Evolutionary conservation across 305 asterid genomes (phyloP), one percentile per base, ranked within the genome.

Genomic region (Fraxinus albicans): DNA sequence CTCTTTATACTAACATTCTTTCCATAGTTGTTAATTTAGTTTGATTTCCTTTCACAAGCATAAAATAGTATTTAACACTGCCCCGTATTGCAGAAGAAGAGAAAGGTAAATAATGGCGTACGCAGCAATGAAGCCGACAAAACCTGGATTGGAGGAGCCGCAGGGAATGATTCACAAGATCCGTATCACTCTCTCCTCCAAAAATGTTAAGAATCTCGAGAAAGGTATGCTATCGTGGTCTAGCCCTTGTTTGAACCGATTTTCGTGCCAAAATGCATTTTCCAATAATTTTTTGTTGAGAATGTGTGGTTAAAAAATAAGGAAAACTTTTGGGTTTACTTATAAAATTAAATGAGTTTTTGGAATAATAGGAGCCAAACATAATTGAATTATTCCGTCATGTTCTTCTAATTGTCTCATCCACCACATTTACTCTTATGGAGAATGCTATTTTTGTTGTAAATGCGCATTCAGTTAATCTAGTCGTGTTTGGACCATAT

Each of bases 171-270:
- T 91, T 78, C 95, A 92, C 78, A 92, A 90, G 88, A 93, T 93
- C 82, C 92, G 97, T 15, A 94, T 91, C 89, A 94, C 98, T 15
- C 89, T 94, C 1, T 92, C 98, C 65, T 92, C 98, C 60, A 93
- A 92, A 74, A 88, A 92, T 79, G 95, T 93, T 0, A 91, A 92
- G 80, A 94, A 92, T 69, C 93, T 94, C 58, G 98, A 94, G 84
- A 94, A 94, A 85, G 97, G 97, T 86, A 5, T 33, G 0, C 21
- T 2, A 3, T 21, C 23, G 38, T 50, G 35, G 21, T 23, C 33
- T 9, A 31, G 34, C 34, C 34, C 34, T 31, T 2, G 34, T 31
- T 31, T 31, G 34, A 31, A 0, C 34, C 34, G 3, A 31, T 31
- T 31, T 31, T 31, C 3, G 35, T 33, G 35, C 35, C 35, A 33